Percentiles rank a stretch among this genome's conserved stretches.
These are phyloP conservation scores for Odonthalia washingtoniensis DNA, from an alignment of 31 red algal species.

Conservation along the genomic window DNA sequence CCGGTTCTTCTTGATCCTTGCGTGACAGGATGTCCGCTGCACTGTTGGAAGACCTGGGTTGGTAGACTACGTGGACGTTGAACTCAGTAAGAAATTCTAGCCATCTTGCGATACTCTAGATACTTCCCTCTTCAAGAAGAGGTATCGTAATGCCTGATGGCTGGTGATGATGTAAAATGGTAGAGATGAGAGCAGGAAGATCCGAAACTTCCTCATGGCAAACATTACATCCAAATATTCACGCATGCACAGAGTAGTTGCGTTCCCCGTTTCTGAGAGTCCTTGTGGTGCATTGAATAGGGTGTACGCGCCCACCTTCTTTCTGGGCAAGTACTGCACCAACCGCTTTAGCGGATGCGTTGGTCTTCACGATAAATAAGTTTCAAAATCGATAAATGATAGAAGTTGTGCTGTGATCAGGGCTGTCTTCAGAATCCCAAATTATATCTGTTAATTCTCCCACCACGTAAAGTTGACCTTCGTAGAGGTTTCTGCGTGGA, in stretches of 20 bases:
- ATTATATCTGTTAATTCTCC: not conserved
- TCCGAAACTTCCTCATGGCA: constrained; percentile 6
- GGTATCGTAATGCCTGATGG: not conserved
- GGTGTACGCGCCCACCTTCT: not conserved
- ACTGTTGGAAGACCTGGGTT: not conserved
- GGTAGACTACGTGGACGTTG: not conserved
- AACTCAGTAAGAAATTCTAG: constrained; percentile 7
- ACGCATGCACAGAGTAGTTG: not conserved
- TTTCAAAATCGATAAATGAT: not conserved
- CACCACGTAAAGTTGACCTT: not conserved
- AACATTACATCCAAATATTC: not conserved
- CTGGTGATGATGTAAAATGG: not conserved
- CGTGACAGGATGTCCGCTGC: constrained; percentile 6
- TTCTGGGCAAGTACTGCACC: not conserved
- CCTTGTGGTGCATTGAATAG: not conserved
- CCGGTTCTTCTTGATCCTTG: not conserved
- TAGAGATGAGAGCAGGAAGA: not conserved
- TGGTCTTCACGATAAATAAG: not conserved
- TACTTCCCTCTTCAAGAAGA: not conserved
- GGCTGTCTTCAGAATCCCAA: not conserved
- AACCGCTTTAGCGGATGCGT: not conserved
- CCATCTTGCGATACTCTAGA: not conserved
- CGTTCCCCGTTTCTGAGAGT: not conserved
- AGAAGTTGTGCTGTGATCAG: constrained; percentile 9
- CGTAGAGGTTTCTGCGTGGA: constrained; percentile 8